Evolutionary conservation across 1,139 yeast species (phyloP).

Genomic region (Yamadazyma conglobata): DNA sequence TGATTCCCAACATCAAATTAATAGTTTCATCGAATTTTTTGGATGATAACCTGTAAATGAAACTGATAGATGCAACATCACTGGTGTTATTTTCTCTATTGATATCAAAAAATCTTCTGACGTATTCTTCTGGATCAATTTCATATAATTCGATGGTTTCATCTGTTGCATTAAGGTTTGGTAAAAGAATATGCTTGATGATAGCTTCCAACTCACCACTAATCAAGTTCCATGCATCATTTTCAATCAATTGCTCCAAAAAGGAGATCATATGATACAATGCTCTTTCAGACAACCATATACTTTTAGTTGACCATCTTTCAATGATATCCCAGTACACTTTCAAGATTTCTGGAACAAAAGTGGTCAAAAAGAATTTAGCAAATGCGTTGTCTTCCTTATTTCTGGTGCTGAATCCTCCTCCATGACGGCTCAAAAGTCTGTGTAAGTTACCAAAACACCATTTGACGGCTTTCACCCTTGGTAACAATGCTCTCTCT

Average conservation of each 20-base stretch:
- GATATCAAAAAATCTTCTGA: slow-evolving; percentile 65
- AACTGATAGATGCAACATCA: slow-evolving; percentile 79
- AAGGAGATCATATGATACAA: slow-evolving; percentile 62
- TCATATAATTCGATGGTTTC: slow-evolving; percentile 61
- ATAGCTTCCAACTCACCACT: slow-evolving; percentile 57
- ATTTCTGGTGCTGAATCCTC: slow-evolving; percentile 39
- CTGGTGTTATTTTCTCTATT: slow-evolving; percentile 72
- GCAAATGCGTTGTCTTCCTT: slow-evolving; percentile 40
- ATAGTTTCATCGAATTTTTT: slow-evolving; percentile 47
- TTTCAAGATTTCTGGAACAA: slow-evolving; percentile 59
- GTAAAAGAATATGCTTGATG: slow-evolving; percentile 57
- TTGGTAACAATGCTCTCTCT: slow-evolving; percentile 36
- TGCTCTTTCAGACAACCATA: slow-evolving; percentile 60
- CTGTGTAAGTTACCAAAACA: slow-evolving; percentile 66
- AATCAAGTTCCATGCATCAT: slow-evolving; percentile 53
- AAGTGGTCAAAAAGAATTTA: slow-evolving; percentile 43
- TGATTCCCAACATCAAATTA: slow-evolving; percentile 39
- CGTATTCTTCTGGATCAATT: slow-evolving; percentile 71
- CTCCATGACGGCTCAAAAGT: slow-evolving; percentile 55
- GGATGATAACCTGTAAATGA: slow-evolving; percentile 51
- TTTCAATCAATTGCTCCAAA: slow-evolving; percentile 56
- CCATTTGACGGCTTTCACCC: slow-evolving; percentile 69
- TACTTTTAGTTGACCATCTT: slow-evolving; percentile 52
- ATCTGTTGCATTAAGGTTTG: slow-evolving; percentile 55
- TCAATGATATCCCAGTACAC: slow-evolving; percentile 60